phyloP scores from a whole-genome alignment of 179 eudicot genomes.

The Monotropa hypopitys region DNA sequence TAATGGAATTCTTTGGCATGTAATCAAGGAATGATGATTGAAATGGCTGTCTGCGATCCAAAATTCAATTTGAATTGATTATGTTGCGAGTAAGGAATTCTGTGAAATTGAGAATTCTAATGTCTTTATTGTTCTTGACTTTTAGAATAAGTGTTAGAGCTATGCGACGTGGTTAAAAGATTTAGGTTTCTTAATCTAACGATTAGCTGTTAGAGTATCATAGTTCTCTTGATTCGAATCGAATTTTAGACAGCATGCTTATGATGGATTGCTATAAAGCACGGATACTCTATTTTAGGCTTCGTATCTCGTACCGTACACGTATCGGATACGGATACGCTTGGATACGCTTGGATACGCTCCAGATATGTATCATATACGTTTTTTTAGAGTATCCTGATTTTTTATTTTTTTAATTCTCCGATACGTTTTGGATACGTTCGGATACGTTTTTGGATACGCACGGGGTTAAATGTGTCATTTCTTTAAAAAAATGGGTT shows the following conservation, averaged over 20 bases:
- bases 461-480: too few relatives aligned
- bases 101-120: neutral
- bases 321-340: too few relatives aligned
- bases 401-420: too few relatives aligned
- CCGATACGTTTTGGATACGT: too few relatives aligned
- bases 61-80: neutral
- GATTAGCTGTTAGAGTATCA: neutral
- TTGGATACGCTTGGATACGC: too few relatives aligned
- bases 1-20: neutral
- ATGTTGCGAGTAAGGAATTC: neutral
- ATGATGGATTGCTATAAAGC: too few relatives aligned
- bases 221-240: neutral
- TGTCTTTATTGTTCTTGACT: neutral
- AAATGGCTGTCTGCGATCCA: neutral
- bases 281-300: too few relatives aligned
- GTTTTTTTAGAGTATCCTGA: too few relatives aligned
- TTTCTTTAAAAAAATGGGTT: too few relatives aligned
- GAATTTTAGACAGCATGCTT: neutral
- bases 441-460: too few relatives aligned
- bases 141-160: neutral
- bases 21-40: neutral
- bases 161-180: neutral
- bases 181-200: neutral
- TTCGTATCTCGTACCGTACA: too few relatives aligned
- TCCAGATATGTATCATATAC: too few relatives aligned